Percentiles rank a stretch among this genome's conserved stretches.
These are phyloP conservation scores for Tuber indicum DNA, from an alignment of 495 filamentous ascomycete species.

Conservation along the genomic window DNA sequence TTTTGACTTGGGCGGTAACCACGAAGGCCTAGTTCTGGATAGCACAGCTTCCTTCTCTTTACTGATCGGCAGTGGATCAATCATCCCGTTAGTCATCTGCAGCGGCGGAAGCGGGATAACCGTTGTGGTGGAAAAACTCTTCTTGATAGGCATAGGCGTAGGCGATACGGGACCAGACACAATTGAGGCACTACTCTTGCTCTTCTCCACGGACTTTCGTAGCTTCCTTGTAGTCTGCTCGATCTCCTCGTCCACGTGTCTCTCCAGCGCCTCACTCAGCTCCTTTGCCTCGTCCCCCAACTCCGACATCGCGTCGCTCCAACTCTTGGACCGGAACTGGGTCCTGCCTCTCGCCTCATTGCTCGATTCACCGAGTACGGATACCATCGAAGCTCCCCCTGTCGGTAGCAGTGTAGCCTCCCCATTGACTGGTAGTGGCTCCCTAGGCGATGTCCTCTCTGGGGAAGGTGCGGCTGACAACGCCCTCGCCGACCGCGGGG, in stretches of 20 bases:
- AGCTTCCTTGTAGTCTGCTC: constrained; percentile 37
- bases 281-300: constrained; percentile 81
- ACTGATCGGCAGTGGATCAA: constrained; percentile 89
- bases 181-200: constrained; percentile 43
- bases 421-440: constrained; percentile 11
- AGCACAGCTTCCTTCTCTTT: constrained; percentile 94
- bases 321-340: constrained; percentile 69
- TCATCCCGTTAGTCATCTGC: constrained; percentile 83
- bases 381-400: constrained; percentile 41
- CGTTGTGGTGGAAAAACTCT: constrained; percentile 48
- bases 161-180: constrained; percentile 33
- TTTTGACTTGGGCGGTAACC: constrained; percentile 90
- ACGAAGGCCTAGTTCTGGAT: constrained; percentile 83
- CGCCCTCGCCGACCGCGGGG: constrained; percentile 58
- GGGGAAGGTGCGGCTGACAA: constrained; percentile 32
- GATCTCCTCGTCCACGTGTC: constrained; percentile 64
- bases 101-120: constrained; percentile 68
- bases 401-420: constrained; percentile 22
- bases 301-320: constrained; percentile 70
- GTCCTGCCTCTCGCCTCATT: constrained; percentile 47
- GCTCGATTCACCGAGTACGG: constrained; percentile 37
- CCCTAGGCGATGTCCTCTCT: constrained; percentile 17
- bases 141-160: constrained; percentile 42
- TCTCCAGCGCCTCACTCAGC: constrained; percentile 81
- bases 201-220: constrained; percentile 49